phyloP scores from a whole-genome alignment of 2,329 filamentous ascomycete genomes.

The Dryadomyces quercivorus region DNA sequence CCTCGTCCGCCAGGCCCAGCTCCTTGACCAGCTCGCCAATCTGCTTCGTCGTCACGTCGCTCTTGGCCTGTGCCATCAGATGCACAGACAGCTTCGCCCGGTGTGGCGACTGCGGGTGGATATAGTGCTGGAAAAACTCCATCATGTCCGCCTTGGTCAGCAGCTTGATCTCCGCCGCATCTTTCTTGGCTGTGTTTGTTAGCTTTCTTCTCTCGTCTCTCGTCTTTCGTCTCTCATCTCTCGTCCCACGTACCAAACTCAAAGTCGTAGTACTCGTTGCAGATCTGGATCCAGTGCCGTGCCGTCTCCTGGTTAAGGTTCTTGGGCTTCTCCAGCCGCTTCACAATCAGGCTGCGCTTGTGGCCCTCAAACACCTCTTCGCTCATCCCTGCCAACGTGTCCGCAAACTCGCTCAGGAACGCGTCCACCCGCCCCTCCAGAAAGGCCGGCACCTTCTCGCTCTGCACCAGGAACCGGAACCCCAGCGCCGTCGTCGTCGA shows the following conservation, averaged over 20 bases:
- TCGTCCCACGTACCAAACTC: slow-evolving; percentile 51
- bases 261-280: slow-evolving; percentile 82
- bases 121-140: slow-evolving; percentile 64
- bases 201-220: neutral
- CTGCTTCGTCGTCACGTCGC: slow-evolving; percentile 30
- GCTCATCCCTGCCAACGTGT: slow-evolving; percentile 60
- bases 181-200: slow-evolving; percentile 47
- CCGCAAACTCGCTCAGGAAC: slow-evolving; percentile 60
- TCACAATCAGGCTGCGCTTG: slow-evolving; percentile 79
- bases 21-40: slow-evolving; percentile 27
- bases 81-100: slow-evolving; percentile 81
- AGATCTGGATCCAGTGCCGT: slow-evolving; percentile 76
- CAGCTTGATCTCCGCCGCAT: slow-evolving; percentile 60
- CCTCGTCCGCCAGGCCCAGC: slow-evolving; percentile 18
- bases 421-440: slow-evolving; percentile 78
- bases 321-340: slow-evolving; percentile 81
- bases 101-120: slow-evolving; percentile 58
- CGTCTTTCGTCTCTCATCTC: neutral
- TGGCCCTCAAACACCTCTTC: slow-evolving; percentile 80
- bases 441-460: slow-evolving; percentile 73
- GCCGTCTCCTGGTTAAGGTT: slow-evolving; percentile 77
- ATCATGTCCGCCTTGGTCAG: slow-evolving; percentile 72
- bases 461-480: slow-evolving; percentile 86
- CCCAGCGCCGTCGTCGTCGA: slow-evolving; percentile 66
- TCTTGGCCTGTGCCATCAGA: slow-evolving; percentile 59